Evolutionary conservation across 2,329 filamentous ascomycete genomes (phyloP), one percentile per base, ranked within the genome.

Genomic region (Arthrocladium fulminans): DNA sequence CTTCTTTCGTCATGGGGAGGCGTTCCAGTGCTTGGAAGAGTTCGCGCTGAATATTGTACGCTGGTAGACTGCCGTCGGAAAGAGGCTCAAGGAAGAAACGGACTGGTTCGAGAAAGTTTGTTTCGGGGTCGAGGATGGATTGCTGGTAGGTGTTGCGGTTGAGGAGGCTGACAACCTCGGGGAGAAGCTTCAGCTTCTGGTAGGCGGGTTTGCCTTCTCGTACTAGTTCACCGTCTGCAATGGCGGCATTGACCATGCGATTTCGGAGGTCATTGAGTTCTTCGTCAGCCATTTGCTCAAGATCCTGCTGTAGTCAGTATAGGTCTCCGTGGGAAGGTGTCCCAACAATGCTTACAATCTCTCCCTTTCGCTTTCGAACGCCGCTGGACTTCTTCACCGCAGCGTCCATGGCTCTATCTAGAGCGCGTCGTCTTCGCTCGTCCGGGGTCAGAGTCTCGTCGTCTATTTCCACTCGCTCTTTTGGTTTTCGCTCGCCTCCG

Each of bases 21-120:
- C 81, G 83, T 15, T 77, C 78, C 30, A 98, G 74, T 20, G 87
- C 84, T 22, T 79, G 79, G 65, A 98, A 92, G 37, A 98, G 79
- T 64, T 97, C 89, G 53, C 89, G 87, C 70, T 98, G 92, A 57
- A 98, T 97, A 63, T 92, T 92, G 71, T 96, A 98, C 24, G 92
- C 90, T 0, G 92, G 92, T 43, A 98, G 76, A 52, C 87, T 90
- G 49, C 90, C 92, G 63, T 97, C 90, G 59, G 90, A 88, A 39
- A 97, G 77, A 1, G 92, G 92, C 65, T 98, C 92, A 19, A 98
- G 78, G 75, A 97, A 97, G 76, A 94, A 97, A 63, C 90, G 88
- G 61, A 98, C 88, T 12, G 89, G 86, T 67, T 94, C 88, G 32
- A 98, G 73, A 54, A 98, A 84, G 70, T 97, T 96, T 62, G 85